Evolutionary conservation across 495 filamentous ascomycete species (phyloP).

Genomic region (Hypoxylon crocopeplum): DNA sequence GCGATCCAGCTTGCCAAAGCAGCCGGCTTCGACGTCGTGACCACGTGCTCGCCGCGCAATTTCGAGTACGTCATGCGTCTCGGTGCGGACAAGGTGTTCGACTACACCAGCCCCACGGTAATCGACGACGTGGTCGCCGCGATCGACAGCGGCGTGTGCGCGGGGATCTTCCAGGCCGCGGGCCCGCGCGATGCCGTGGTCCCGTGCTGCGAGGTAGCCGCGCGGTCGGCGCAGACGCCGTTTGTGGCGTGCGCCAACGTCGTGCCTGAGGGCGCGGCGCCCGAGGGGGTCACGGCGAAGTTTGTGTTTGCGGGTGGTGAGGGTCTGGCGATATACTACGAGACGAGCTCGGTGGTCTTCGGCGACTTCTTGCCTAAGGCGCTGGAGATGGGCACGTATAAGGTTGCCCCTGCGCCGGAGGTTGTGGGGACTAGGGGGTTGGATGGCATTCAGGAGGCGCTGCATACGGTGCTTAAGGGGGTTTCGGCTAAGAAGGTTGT

Average conservation of each 20-base stretch:
- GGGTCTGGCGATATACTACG: conserved; percentile 7
- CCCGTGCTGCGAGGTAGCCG: conserved; percentile 23
- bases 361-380: conserved; percentile 34
- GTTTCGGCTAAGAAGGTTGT: conserved; percentile 59
- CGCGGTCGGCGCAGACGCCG: conserved; percentile 21
- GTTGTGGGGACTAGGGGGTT: conserved; percentile 36
- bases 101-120: conserved; percentile 50
- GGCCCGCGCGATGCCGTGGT: conserved; percentile 9
- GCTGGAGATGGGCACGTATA: conserved; percentile 26
- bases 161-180: conserved; percentile 32
- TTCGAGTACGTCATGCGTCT: conserved; percentile 35
- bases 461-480: conserved; percentile 45
- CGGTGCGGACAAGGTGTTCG: conserved; percentile 39
- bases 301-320: background rate
- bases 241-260: conserved; percentile 23
- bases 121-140: conserved; percentile 36
- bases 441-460: conserved; percentile 39
- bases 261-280: conserved; percentile 3
- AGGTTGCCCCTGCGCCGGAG: conserved; percentile 37
- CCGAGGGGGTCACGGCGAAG: conserved; percentile 7
- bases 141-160: conserved; percentile 21
- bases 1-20: conserved; percentile 67
- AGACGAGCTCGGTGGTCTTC: conserved; percentile 23
- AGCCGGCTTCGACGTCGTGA: conserved; percentile 65
- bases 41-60: conserved; percentile 61